Base-by-base conservation (phyloP, 345 rosid species). In the Geranium brycei region DNA sequence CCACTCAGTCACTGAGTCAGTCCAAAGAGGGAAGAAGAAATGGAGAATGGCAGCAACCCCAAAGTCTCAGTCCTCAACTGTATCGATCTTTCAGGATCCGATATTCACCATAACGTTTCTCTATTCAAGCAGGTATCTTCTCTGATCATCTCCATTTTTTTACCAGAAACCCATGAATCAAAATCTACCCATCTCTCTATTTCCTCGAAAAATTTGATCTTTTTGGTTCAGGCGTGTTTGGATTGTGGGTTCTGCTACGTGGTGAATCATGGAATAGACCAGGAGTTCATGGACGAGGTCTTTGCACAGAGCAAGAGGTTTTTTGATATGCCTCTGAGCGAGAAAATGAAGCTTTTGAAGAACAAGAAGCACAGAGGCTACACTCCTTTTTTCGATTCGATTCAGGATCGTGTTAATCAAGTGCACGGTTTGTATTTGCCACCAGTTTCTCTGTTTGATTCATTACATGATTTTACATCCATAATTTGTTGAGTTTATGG, bases 201-300 rank as follows among this genome's bases (percentile, higher is more conserved):
- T 40, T 18, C 7, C 40, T 19, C 38, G 55, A n/a, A 47, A 19
- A 30, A 40, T 19, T 58, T 17, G 13, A 19, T 18, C 28, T 23
- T 31, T 23, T 65, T 59, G 40, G 17, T 69, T 17, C 59, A 88
- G 96, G 87, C 96, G 64, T 91, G 95, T 71, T 66, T 89, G 67
- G 98, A 91, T 71, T 57, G 79, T 64, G 95, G 92, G 57, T 87
- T 87, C 72, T 89, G 89, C 79, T 89, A 91, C 72, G 87, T 91
- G 55, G 68, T 78, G 17, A 89, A 91, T 68, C 96, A 91, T 57
- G 91, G 95, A 47, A 75, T 91, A 59, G 82, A 80, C 66, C 69
- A 73, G 62, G 87, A 89, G 71, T 81, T 89, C 40, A 81, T 74
- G 83, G 80, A 78, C 3, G 76, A 85, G 72, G 86, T 80, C n/a